Percentiles rank a stretch among this genome's conserved stretches.
phyloP scores from a whole-genome alignment of 1,284 basidiomycete species.

The Boletus semigastroideus region DNA sequence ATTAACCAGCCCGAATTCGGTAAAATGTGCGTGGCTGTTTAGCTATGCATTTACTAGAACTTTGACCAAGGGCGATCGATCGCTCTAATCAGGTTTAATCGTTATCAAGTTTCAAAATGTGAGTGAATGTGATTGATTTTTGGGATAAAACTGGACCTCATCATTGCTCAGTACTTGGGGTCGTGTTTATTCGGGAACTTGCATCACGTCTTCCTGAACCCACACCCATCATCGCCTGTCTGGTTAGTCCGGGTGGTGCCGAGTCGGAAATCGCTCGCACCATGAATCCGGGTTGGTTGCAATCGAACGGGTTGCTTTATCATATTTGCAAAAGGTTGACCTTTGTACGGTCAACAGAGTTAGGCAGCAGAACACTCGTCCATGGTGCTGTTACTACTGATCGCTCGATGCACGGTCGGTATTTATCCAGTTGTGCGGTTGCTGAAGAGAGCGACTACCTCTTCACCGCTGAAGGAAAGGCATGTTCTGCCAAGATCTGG shows the following conservation, averaged over 20 bases:
- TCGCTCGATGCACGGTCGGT: constrained; percentile 25
- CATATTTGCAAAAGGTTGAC: neutral
- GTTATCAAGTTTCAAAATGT: constrained; percentile 38
- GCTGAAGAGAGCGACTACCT: constrained; percentile 23
- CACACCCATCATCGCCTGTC: constrained; percentile 26
- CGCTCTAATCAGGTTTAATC: constrained; percentile 7
- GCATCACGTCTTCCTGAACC: constrained; percentile 24
- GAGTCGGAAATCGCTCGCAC: constrained; percentile 20
- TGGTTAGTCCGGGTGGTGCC: constrained; percentile 35
- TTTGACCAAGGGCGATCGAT: neutral
- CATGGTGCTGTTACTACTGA: constrained; percentile 22
- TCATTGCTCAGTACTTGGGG: constrained; percentile 21
- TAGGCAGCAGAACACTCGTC: constrained; percentile 25
- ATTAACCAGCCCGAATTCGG: constrained; percentile 16
- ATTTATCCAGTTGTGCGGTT: constrained; percentile 20
- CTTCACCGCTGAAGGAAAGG: constrained; percentile 19
- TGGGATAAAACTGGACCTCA: neutral
- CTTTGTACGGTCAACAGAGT: constrained; percentile 18
- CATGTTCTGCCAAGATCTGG: constrained; percentile 22
- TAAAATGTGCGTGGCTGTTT: constrained; percentile 7
- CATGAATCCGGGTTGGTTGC: neutral
- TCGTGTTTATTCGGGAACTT: constrained; percentile 33
- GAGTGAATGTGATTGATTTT: constrained; percentile 7
- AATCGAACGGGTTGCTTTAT: neutral
- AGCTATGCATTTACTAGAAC: neutral